Base-by-base conservation (phyloP, 23 red algal genomes). In the Gracilariopsis chorda region DNA sequence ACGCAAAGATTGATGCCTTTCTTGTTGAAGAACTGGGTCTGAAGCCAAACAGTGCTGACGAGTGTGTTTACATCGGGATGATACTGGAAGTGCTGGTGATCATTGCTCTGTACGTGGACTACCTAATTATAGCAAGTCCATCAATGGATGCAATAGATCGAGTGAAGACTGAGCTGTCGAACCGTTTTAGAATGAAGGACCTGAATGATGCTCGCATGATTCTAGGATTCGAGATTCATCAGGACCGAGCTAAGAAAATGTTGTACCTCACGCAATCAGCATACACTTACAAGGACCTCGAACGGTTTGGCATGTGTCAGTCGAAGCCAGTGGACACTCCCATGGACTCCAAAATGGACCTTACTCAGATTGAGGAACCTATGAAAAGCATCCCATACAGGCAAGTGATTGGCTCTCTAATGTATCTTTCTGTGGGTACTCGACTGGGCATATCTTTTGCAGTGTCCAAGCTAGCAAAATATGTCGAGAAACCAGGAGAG, bases 391-490 rank as follows among this genome's bases (percentile, higher is more conserved):
- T 57, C 12, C 43, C 64, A 3, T 88, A 88, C 27, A 63, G 84
- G 29, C 41, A 44, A 14, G 84, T 21, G 37, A 88, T 88, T 51
- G 65, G 44, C 5, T 63, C 42, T 77, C 46, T 88, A 10, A 88
- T 88, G 30, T 51, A 88, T 63, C 49, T 88, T 27, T 63, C 59
- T n/a, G 65, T 88, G 3, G 61, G 67, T 19, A 88, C 84, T 77
- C 40, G n/a, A n/a, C n/a, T n/a, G n/a, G n/a, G n/a, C n/a, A n/a
- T n/a, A n/a, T n/a, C n/a, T n/a, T n/a, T n/a, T 73, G 84, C 1
- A 51, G 63, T 88, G 29, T 19, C 4, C 4, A 57, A 88, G 41
- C 47, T 88, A n/a, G 49, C 68, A 2, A 30, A 78, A 30, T 58
- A 6, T 73, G 61, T 52, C 1, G 84, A 88, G 25, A 77, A 61